Percentiles rank a stretch among this genome's conserved stretches.
phyloP scores from a whole-genome alignment of 495 filamentous ascomycete species.

The Penicillium roqueforti region DNA sequence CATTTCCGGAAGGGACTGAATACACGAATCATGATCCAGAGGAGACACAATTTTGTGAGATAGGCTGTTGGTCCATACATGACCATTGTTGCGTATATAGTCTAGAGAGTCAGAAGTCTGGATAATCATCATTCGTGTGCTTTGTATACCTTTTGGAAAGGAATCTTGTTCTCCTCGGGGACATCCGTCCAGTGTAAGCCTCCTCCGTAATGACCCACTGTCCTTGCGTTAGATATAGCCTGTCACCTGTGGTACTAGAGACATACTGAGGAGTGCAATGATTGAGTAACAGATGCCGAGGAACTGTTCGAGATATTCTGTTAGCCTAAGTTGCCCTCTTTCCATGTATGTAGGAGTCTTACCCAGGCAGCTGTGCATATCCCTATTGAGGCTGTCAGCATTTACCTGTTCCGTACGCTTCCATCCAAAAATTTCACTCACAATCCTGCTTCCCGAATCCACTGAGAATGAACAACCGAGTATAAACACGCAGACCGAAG shows the following conservation, averaged over 20 bases:
- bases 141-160: constrained; percentile 21
- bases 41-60: constrained; percentile 38
- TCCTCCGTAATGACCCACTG: constrained; percentile 29
- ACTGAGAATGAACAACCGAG: constrained; percentile 20
- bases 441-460: constrained; percentile 29
- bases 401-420: not conserved
- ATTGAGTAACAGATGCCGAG: constrained; percentile 26
- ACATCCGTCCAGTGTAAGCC: constrained; percentile 24
- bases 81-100: constrained; percentile 32
- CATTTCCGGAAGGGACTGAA: constrained; percentile 34
- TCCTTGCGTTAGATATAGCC: not conserved
- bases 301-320: constrained; percentile 10
- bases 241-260: not conserved
- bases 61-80: constrained; percentile 41
- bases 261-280: constrained; percentile 26
- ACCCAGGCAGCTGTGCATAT: constrained; percentile 3
- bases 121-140: not conserved
- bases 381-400: constrained; percentile 2
- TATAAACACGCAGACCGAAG: constrained; percentile 24
- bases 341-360: not conserved
- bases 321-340: not conserved
- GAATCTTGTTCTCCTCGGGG: constrained; percentile 10
- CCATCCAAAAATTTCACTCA: constrained; percentile 7
- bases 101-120: constrained; percentile 10
- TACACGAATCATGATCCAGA: constrained; percentile 38